Percentiles rank a stretch among this genome's conserved stretches.
phyloP scores from a whole-genome alignment of 2,329 filamentous ascomycete species.

The Aspergillus spinulosporus region DNA sequence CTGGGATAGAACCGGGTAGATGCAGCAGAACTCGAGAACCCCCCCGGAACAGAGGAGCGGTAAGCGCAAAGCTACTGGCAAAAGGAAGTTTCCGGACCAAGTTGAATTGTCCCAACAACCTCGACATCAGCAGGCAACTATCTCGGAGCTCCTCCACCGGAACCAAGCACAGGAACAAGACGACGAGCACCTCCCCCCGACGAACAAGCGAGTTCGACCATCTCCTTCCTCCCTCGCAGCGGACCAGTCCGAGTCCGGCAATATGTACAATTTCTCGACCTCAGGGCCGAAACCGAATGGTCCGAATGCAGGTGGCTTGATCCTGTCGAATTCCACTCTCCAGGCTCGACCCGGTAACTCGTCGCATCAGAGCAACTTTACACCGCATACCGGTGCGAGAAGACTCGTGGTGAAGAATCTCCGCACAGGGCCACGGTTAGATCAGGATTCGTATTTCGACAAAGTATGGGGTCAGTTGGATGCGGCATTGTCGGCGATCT shows the following conservation, averaged over 20 bases:
- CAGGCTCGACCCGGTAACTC: slow-evolving; percentile 31
- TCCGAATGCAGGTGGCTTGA: slow-evolving; percentile 43
- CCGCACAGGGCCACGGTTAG: slow-evolving; percentile 61
- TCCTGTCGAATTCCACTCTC: slow-evolving; percentile 26
- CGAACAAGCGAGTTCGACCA: slow-evolving; percentile 44
- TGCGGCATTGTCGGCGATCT: slow-evolving; percentile 70
- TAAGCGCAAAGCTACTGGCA: slow-evolving; percentile 45
- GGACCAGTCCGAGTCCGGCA: slow-evolving; percentile 37
- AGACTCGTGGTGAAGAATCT: slow-evolving; percentile 95
- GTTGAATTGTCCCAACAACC: slow-evolving; percentile 33
- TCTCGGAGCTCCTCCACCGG: slow-evolving; percentile 48
- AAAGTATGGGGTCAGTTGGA: slow-evolving; percentile 74
- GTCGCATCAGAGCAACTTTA: slow-evolving; percentile 55
- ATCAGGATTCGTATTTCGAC: slow-evolving; percentile 75
- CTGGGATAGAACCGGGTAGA: slow-evolving; percentile 42
- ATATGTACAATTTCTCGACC: slow-evolving; percentile 57
- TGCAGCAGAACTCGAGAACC: slow-evolving; percentile 42
- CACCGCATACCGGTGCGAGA: slow-evolving; percentile 74
- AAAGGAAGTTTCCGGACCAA: slow-evolving; percentile 43
- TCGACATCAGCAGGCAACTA: slow-evolving; percentile 43
- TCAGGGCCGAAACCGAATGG: slow-evolving; percentile 45
- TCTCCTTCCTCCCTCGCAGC: slow-evolving; percentile 15
- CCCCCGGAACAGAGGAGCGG: slow-evolving; percentile 44
- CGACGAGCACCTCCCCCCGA: slow-evolving; percentile 32
- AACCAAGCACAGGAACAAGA: slow-evolving; percentile 29